phyloP scores from a whole-genome alignment of 129 eudicot genomes.

The Mikania micrantha region DNA sequence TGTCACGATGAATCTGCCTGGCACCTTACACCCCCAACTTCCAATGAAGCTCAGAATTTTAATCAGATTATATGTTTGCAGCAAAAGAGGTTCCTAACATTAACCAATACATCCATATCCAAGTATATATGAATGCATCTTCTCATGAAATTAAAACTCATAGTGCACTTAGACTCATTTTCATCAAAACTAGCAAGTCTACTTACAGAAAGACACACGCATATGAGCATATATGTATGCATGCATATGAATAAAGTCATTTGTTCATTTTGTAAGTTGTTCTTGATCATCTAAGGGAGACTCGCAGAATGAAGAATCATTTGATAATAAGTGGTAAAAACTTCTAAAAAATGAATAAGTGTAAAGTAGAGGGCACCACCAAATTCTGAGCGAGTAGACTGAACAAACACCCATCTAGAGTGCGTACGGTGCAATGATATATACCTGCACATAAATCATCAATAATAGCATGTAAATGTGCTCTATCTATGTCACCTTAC shows the following conservation, averaged over 20 bases:
- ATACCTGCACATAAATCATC: conserved; percentile 47
- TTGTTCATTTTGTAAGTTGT: neutral
- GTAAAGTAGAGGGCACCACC: conserved; percentile 52
- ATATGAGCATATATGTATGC: neutral
- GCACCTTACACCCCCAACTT: neutral
- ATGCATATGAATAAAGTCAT: neutral
- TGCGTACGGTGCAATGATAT: conserved; percentile 85
- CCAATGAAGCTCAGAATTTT: neutral
- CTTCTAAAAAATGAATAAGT: neutral
- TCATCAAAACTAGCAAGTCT: neutral
- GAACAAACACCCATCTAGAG: conserved; percentile 85
- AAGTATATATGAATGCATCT: neutral
- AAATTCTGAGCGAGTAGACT: conserved; percentile 68
- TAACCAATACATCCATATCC: neutral
- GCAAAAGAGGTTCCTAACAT: neutral
- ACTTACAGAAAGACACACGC: neutral
- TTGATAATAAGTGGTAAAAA: neutral
- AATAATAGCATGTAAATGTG: neutral
- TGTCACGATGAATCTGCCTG: neutral
- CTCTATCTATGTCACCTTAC: conserved; percentile 13
- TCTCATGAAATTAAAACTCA: neutral
- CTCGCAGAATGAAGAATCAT: neutral
- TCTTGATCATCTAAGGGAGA: neutral
- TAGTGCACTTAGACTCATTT: neutral
- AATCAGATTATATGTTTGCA: neutral